phyloP scores from a whole-genome alignment of 2,329 filamentous ascomycete species.

The Epichloe typhina region DNA sequence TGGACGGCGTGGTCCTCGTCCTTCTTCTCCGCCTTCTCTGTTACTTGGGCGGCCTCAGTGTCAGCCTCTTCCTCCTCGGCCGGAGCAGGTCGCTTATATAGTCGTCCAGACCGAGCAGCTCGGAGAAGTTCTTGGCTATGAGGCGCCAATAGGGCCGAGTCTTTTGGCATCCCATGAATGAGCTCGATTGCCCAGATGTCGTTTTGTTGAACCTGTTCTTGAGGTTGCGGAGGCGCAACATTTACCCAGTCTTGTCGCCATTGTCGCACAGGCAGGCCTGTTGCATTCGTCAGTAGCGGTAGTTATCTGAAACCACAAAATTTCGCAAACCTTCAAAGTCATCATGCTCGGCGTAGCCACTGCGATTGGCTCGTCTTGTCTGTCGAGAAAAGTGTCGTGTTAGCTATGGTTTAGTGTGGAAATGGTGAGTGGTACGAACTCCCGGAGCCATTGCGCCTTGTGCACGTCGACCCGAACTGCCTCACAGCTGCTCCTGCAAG shows the following conservation, averaged over 20 bases:
- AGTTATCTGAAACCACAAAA: neutral
- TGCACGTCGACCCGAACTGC: neutral
- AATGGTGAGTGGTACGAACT: constrained; percentile 14
- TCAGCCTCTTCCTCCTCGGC: constrained; percentile 47
- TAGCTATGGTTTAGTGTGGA: constrained; percentile 5
- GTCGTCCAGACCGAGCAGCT: constrained; percentile 61
- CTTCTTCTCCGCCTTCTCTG: constrained; percentile 45
- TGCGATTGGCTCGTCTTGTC: constrained; percentile 44
- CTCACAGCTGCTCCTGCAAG: neutral
- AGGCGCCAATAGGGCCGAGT: constrained; percentile 61
- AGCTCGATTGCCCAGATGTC: constrained; percentile 65
- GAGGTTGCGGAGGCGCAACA: constrained; percentile 50
- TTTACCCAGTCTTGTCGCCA: constrained; percentile 65
- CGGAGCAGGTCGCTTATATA: constrained; percentile 60
- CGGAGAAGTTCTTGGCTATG: constrained; percentile 75
- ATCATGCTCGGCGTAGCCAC: constrained; percentile 45
- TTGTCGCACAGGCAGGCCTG: constrained; percentile 78
- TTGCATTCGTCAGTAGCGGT: constrained; percentile 14
- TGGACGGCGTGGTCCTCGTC: constrained; percentile 45
- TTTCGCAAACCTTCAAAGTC: constrained; percentile 40
- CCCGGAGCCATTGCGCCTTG: constrained; percentile 26
- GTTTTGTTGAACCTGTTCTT: constrained; percentile 49
- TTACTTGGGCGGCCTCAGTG: constrained; percentile 24
- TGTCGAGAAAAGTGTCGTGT: constrained; percentile 15
- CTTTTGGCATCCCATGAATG: constrained; percentile 70